Conservation (phyloP, 2,329 filamentous ascomycete species). For the Chrysoporthe cubensis region DNA sequence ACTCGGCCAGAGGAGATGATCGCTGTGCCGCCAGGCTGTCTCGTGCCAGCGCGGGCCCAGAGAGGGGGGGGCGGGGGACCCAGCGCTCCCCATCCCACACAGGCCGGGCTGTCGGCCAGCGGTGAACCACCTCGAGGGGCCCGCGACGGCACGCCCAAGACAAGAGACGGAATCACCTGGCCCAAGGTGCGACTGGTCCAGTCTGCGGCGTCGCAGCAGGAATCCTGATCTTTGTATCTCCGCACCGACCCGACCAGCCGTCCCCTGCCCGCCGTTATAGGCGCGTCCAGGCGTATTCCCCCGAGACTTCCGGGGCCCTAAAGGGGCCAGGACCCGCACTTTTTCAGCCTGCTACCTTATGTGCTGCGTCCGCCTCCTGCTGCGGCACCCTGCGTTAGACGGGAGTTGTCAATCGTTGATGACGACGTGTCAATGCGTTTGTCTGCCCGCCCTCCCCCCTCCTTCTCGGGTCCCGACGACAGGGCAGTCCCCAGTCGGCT, state of each 20-base stretch:
- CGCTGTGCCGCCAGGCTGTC: too few species aligned
- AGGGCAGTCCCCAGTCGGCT: neutral
- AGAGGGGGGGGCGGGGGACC: neutral
- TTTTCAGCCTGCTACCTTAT: too few species aligned
- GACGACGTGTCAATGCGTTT: too few species aligned
- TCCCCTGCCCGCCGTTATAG: slow-evolving; percentile 6
- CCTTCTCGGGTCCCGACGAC: neutral
- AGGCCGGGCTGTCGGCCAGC: neutral
- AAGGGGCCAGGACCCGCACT: too few species aligned
- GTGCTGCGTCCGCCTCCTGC: neutral
- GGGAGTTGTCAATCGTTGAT: neutral
- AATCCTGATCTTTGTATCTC: too few species aligned
- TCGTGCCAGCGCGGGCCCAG: neutral
- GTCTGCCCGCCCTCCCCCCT: too few species aligned
- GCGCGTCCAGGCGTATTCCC: too few species aligned
- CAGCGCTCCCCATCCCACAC: neutral
- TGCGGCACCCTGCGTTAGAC: neutral
- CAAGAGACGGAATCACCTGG: neutral
- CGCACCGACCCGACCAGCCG: slow-evolving; percentile 24
- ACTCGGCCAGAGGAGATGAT: neutral
- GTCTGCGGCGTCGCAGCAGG: neutral
- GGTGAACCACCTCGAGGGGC: slow-evolving; percentile 1
- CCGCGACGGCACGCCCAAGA: neutral
- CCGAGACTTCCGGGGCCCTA: too few species aligned
- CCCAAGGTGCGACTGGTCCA: neutral